Base-by-base conservation (phyloP, 495 filamentous ascomycete genomes). In the Chaetomium fimeti region DNA sequence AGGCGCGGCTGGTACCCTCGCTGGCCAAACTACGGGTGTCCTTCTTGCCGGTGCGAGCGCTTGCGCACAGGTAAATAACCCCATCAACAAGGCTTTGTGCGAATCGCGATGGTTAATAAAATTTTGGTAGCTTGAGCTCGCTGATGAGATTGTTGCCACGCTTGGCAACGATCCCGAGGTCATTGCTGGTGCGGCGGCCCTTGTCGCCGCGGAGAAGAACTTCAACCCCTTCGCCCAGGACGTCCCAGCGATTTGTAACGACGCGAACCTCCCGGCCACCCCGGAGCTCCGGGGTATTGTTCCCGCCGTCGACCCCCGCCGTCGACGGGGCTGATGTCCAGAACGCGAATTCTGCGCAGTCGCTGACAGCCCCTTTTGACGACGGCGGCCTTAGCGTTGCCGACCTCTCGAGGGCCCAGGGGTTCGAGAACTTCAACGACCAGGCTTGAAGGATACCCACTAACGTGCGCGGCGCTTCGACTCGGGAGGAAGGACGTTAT, bases 161-260 rank as follows among this genome's bases (percentile, higher is more conserved):
- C 83, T 88, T 15, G 82, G 81, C 22, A 77, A 69, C 63, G 79
- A 81, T 62, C 69, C 78, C 25, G 71, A 76, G 58, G 85, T 83
- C 57, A 75, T 88, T 53, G 77, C 81, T 18, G 85, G 81, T 3
- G 85, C 85, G n/a, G 78, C 80, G 29, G 81, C 78, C n/a, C 77
- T 87, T 3, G 85, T 88, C 2, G 82, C 81, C n/a, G 84, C 85
- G 20, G 85, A 88, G 76, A 83, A 86, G 76, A 87, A 88, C 82
- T 84, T 84, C 77, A 88, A 88, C 75, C 83, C 83, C 20, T 85
- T 82, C 62, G 81, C 69, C n/a, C 78, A 82, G 60, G 68, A 68
- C n/a, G 74, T 82, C 22, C 85, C 85, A 45, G 81, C 77, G 58
- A 80, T 87, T 69, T 87, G 86, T 73, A 75, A 69, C 27, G 82